Conservation (phyloP, 1,139 yeast genomes). For the Debaryomycetaceae sp. region DNA sequence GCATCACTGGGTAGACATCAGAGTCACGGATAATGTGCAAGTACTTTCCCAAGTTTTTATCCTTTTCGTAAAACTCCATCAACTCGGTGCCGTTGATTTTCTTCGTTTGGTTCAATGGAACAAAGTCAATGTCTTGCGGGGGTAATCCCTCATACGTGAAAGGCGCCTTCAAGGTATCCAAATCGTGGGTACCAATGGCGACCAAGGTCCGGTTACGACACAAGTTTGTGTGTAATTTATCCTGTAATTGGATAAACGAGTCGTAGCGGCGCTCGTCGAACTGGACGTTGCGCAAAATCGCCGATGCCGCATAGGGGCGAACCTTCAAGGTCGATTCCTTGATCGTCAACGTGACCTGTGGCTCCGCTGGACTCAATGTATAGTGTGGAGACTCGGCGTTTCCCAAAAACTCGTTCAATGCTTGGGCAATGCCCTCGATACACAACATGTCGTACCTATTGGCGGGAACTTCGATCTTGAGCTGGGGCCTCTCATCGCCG, state of each 20-base stretch:
- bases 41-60: conserved; percentile 81
- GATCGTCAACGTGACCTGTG: conserved; percentile 58
- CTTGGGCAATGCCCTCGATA: conserved; percentile 95
- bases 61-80: conserved; percentile 85
- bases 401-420: conserved; percentile 83
- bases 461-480: conserved; percentile 95
- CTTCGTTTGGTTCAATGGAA: conserved; percentile 78
- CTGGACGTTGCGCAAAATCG: conserved; percentile 71
- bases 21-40: conserved; percentile 81
- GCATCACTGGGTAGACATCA: conserved; percentile 84
- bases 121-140: conserved; percentile 69
- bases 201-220: conserved; percentile 96
- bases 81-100: conserved; percentile 67
- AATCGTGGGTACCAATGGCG: conserved; percentile 97
- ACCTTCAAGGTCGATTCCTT: conserved; percentile 60
- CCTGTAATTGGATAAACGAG: conserved; percentile 92
- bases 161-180: conserved; percentile 73
- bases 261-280: conserved; percentile 82
- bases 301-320: conserved; percentile 93
- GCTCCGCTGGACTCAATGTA: conserved; percentile 48
- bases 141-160: conserved; percentile 80
- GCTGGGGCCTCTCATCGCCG: conserved; percentile 84
- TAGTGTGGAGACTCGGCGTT: conserved; percentile 54
- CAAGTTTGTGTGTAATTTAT: conserved; percentile 86
- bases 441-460: conserved; percentile 97